A percentile compares a stretch with the other conserved stretches of the same genome.
These are phyloP conservation scores for Neurospora africana DNA, from an alignment of 495 filamentous ascomycete species.

Conservation along the genomic window DNA sequence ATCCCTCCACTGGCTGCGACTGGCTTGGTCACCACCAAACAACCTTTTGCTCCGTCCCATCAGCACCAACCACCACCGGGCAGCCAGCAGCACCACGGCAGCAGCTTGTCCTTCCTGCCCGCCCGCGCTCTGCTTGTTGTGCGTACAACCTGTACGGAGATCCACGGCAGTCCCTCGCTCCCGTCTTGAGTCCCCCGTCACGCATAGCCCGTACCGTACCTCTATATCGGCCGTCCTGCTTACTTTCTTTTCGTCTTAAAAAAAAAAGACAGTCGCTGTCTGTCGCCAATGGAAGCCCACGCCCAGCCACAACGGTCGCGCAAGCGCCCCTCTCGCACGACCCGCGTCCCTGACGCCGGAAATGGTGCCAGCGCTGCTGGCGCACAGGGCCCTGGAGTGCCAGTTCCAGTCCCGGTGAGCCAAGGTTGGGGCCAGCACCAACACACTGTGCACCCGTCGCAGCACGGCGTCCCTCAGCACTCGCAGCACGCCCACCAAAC, in stretches of 20 bases:
- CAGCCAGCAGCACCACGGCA: background rate
- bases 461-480: background rate
- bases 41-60: background rate
- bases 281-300: slow-evolving; percentile 12
- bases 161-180: background rate
- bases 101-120: background rate
- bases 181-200: background rate
- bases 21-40: background rate
- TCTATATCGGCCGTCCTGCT: background rate
- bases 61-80: background rate
- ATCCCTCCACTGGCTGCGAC: background rate
- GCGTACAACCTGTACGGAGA: background rate
- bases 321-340: slow-evolving; percentile 15
- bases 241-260: background rate
- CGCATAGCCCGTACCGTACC: background rate
- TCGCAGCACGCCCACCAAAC: slow-evolving; percentile 1
- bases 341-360: slow-evolving; percentile 17
- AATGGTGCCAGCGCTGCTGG: slow-evolving; percentile 12
- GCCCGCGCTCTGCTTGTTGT: background rate
- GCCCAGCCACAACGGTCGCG: slow-evolving; percentile 20
- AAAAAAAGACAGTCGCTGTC: background rate
- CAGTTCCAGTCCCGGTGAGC: slow-evolving; percentile 5
- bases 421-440: slow-evolving; percentile 13
- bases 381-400: background rate
- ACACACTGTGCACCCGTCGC: slow-evolving; percentile 4